These are phyloP conservation scores for Coniochaeta ligniaria DNA, from an alignment of 2,329 filamentous ascomycete genomes.

Conservation along the genomic window DNA sequence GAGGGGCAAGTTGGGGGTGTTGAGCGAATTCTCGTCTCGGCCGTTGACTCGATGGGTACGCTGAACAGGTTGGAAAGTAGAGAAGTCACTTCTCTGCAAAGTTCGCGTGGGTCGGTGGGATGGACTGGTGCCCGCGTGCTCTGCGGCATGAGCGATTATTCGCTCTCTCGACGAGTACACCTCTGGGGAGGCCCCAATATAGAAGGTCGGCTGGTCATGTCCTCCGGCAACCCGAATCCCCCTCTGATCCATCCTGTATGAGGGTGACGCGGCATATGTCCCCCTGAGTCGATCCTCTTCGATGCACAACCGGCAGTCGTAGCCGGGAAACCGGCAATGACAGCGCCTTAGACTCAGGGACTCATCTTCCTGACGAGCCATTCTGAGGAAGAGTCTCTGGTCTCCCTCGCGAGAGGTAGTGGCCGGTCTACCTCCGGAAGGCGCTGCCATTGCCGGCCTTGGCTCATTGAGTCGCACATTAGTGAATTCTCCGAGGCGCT, in stretches of 20 bases:
- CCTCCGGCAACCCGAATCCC: neutral
- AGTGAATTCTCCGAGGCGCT: neutral
- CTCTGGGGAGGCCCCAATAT: slow-evolving; percentile 3
- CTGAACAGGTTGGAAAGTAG: slow-evolving; percentile 21
- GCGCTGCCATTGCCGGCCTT: neutral
- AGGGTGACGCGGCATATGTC: neutral
- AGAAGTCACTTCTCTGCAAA: slow-evolving; percentile 14
- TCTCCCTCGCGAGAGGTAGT: neutral
- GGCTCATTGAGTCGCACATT: neutral
- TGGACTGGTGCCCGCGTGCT: slow-evolving; percentile 2
- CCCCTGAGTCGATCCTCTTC: neutral
- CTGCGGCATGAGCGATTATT: slow-evolving; percentile 24
- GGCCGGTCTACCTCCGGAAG: neutral
- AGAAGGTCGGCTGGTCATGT: neutral
- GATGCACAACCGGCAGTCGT: neutral
- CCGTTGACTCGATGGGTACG: slow-evolving; percentile 24
- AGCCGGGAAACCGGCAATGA: neutral
- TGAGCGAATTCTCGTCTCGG: slow-evolving; percentile 14
- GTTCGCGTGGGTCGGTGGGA: slow-evolving; percentile 14
- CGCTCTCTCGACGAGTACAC: slow-evolving; percentile 38
- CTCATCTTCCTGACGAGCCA: neutral
- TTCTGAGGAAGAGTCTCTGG: neutral
- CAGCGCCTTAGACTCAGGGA: neutral
- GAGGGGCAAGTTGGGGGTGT: neutral
- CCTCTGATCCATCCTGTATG: neutral